Base-by-base conservation (phyloP, 208 protist species). In the Wallacemonas collosoma region DNA sequence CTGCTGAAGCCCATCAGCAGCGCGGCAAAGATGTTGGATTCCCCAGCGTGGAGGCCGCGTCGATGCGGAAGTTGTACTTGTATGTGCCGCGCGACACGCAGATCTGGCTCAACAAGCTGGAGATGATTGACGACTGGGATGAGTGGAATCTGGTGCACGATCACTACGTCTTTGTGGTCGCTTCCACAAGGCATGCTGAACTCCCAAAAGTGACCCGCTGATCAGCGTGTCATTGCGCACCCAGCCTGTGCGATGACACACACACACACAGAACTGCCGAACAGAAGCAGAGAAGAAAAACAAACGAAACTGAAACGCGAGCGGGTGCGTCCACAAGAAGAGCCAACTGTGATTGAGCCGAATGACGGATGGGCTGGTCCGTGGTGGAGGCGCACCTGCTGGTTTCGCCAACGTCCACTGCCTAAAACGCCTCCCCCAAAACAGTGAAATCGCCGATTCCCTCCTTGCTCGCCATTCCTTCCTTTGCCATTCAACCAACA, bases 71-170 rank as follows among this genome's bases (percentile, higher is more conserved):
- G 61, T 79, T 97, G 2, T 97, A 95, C 63, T 72, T 95, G 38
- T 71, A 75, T 45, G 93, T 97, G 7, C 93, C 93, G 9, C 83
- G 77, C 56, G 79, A 90, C 6, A 76, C 74, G 17, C 78, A 87
- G 70, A 80, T 79, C 39, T 81, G 77, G 61, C 78, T 97, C 9
- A 88, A 88, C 71, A 88, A 88, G 62, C 79, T 97, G 14, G 93
- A 97, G 77, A 95, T 95, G 77, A 89, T 97, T 7, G 93, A 97
- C 68, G 93, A 97, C 76, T 97, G 90, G 90, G 93, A 97, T 72
- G 93, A 97, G 76, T 97, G 93, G 90, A 93, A 91, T 51, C 72
- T 97, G 63, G 89, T 97, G 75, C 93, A 95, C 68, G 93, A 97
- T n/a, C 93, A 97, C 71, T 97, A 97, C 77, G 90, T 89, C 66